Conservation (phyloP, 768 basidiomycete species). For the Jaapia argillacea region DNA sequence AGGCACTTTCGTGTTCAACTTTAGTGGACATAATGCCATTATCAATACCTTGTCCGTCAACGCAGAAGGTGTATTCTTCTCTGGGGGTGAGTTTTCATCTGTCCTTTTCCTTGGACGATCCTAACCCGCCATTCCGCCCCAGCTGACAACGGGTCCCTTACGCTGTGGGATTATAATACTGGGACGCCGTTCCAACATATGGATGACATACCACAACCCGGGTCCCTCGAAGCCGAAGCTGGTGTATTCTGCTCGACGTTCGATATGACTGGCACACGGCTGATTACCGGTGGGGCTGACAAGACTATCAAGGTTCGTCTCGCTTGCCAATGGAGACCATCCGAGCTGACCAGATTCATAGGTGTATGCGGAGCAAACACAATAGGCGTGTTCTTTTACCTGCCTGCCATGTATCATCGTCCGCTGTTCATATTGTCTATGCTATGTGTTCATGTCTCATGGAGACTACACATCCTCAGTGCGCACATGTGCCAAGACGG, state of each 20-base stretch:
- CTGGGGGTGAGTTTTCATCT: conserved; percentile 58
- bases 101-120: too few species aligned
- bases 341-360: neutral
- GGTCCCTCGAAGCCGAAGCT: conserved; percentile 95
- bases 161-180: conserved; percentile 92
- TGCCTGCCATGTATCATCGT: too few species aligned
- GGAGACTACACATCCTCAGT: too few species aligned
- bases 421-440: too few species aligned
- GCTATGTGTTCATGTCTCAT: too few species aligned
- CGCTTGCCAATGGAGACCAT: neutral
- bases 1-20: conserved; percentile 93
- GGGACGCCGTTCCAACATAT: conserved; percentile 92
- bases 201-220: conserved; percentile 92
- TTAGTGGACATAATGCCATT: conserved; percentile 92
- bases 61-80: conserved; percentile 93
- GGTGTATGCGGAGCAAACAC: neutral
- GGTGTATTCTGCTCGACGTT: conserved; percentile 97
- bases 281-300: conserved; percentile 95
- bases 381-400: too few species aligned
- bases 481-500: too few species aligned
- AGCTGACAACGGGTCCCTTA: conserved; percentile 90
- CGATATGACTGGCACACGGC: conserved; percentile 86
- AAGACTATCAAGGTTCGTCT: conserved; percentile 90
- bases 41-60: conserved; percentile 95
- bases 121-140: conserved; percentile 2